Evolutionary conservation across 2,329 filamentous ascomycete species (phyloP).

Genomic region (Sphaerulina musiva): DNA sequence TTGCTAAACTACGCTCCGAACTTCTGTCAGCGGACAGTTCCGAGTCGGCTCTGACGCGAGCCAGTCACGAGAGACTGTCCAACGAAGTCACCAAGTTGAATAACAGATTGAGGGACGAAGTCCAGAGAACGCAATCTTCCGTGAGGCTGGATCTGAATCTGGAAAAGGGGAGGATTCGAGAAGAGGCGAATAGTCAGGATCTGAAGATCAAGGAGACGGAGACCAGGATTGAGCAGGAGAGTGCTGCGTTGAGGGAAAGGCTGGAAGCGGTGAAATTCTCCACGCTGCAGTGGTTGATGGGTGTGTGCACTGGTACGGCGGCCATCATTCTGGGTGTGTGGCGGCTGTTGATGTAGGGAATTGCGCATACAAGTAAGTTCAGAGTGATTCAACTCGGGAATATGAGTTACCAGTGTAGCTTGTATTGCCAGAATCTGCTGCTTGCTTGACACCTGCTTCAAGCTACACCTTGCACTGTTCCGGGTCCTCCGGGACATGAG

Average conservation of each 20-base stretch:
- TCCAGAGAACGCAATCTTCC: slow-evolving; percentile 86
- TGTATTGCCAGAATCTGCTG: too few relatives aligned
- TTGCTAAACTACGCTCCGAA: slow-evolving; percentile 92
- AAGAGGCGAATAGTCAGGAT: slow-evolving; percentile 94
- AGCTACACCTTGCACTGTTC: too few relatives aligned
- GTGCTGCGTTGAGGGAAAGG: slow-evolving; percentile 80
- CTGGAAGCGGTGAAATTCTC: slow-evolving; percentile 97
- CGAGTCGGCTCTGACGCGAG: slow-evolving; percentile 79
- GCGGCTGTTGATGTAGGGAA: slow-evolving; percentile 54
- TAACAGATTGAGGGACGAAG: slow-evolving; percentile 82
- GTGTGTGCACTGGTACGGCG: slow-evolving; percentile 60
- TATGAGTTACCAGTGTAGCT: neutral
- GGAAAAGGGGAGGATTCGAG: slow-evolving; percentile 91
- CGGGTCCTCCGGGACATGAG: too few relatives aligned
- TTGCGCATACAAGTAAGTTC: neutral
- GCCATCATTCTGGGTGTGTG: slow-evolving; percentile 62
- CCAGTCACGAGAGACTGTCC: slow-evolving; percentile 82
- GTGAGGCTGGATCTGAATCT: slow-evolving; percentile 89
- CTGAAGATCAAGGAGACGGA: slow-evolving; percentile 98
- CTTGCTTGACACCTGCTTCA: too few relatives aligned
- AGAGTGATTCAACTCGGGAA: neutral
- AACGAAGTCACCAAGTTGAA: slow-evolving; percentile 95
- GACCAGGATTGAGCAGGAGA: slow-evolving; percentile 96
- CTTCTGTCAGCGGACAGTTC: slow-evolving; percentile 86
- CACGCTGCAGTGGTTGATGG: slow-evolving; percentile 95